These are phyloP conservation scores for Diacronema lutheri DNA, from an alignment of 78 protist genomes.

Conservation along the genomic window DNA sequence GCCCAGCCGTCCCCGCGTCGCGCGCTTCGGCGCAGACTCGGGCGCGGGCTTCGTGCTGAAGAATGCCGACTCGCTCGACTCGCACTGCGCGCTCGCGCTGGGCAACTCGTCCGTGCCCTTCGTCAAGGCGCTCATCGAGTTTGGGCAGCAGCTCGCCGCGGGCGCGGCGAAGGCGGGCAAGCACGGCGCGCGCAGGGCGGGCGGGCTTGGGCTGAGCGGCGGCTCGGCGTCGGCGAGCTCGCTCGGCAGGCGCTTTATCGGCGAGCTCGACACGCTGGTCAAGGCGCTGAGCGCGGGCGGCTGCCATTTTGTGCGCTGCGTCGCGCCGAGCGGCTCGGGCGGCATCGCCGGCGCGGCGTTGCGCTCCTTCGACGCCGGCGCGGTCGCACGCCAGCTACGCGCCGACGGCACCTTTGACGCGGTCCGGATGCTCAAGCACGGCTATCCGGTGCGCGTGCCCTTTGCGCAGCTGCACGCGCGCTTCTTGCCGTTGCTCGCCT, in stretches of 20 bases:
- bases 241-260: slow-evolving; percentile 48
- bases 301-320: slow-evolving; percentile 84
- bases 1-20: too few species aligned
- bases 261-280: slow-evolving; percentile 47
- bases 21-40: too few species aligned
- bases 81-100: slow-evolving; percentile 43
- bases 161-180: too few species aligned
- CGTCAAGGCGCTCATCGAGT: slow-evolving; percentile 6
- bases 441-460: slow-evolving; percentile 68
- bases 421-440: slow-evolving; percentile 68
- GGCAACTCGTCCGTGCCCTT: neutral
- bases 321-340: too few species aligned
- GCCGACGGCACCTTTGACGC: slow-evolving; percentile 89
- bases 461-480: slow-evolving; percentile 60
- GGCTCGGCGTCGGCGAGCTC: too few species aligned
- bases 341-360: slow-evolving; percentile 52
- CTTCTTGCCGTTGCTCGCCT: neutral
- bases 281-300: neutral
- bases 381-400: slow-evolving; percentile 65
- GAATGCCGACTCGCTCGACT: slow-evolving; percentile 63
- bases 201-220: too few species aligned
- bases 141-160: slow-evolving; percentile 38
- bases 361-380: slow-evolving; percentile 16
- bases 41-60: slow-evolving; percentile 46
- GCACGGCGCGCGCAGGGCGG: slow-evolving; percentile 42